Evolutionary conservation across 2,329 filamentous ascomycete genomes (phyloP).

Genomic region (Teratosphaeriaceae sp.): DNA sequence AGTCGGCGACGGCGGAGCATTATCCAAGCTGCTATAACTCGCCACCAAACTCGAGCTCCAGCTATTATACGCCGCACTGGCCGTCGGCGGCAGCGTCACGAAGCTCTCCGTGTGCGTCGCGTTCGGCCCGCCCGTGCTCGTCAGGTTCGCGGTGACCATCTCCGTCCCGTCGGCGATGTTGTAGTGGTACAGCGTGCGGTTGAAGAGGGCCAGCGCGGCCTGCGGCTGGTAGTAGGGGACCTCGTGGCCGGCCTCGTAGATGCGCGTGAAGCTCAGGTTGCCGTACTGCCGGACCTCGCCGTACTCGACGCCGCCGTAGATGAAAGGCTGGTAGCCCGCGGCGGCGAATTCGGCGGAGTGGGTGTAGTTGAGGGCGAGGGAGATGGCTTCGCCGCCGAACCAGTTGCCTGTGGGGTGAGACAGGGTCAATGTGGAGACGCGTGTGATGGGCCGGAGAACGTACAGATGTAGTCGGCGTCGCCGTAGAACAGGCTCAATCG

Average conservation of each 20-base stretch:
- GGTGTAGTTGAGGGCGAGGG: slow-evolving; percentile 30
- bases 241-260: slow-evolving; percentile 34
- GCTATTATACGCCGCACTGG: slow-evolving; percentile 3
- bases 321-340: slow-evolving; percentile 27
- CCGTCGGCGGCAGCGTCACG: slow-evolving; percentile 26
- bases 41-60: slow-evolving; percentile 5
- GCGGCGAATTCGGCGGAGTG: slow-evolving; percentile 21
- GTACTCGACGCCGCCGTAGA: slow-evolving; percentile 33
- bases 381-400: slow-evolving; percentile 33
- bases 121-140: slow-evolving; percentile 25
- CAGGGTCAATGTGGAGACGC: not conserved
- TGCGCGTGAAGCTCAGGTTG: slow-evolving; percentile 18
- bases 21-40: slow-evolving; percentile 7
- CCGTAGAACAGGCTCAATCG: slow-evolving; percentile 51
- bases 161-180: slow-evolving; percentile 31
- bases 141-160: slow-evolving; percentile 28
- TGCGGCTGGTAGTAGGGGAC: slow-evolving; percentile 20
- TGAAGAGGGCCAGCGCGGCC: slow-evolving; percentile 26
- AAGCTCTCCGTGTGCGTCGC: slow-evolving; percentile 34
- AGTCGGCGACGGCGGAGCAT: slow-evolving; percentile 6
- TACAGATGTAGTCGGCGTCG: slow-evolving; percentile 42
- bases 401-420: slow-evolving; percentile 32
- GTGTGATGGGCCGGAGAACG: not conserved
- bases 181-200: slow-evolving; percentile 27
- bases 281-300: slow-evolving; percentile 29